phyloP scores from a whole-genome alignment of 495 filamentous ascomycete genomes.

The Xylaria telfairii region DNA sequence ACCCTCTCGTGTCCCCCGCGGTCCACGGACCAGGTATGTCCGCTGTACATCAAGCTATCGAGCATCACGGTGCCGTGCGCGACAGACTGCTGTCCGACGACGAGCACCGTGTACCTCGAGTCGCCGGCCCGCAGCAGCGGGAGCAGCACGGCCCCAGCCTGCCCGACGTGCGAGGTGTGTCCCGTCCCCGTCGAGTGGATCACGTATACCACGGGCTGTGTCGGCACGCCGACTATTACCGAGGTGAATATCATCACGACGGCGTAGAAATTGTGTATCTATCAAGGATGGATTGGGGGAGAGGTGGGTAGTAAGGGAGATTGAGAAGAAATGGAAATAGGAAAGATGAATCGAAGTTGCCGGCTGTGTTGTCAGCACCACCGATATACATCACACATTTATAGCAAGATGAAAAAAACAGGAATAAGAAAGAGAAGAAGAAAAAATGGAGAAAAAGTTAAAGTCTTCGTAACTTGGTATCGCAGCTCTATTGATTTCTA shows the following conservation, averaged over 20 bases:
- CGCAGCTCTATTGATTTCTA: conserved; percentile 23
- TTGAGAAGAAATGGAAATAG: too few relatives aligned
- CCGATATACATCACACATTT: not conserved
- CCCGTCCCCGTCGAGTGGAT: conserved; percentile 43
- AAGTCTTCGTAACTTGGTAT: not conserved
- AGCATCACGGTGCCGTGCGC: conserved; percentile 44
- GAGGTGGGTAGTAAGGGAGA: not conserved
- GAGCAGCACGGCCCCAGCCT: conserved; percentile 16
- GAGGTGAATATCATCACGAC: conserved; percentile 28
- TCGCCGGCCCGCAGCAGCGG: not conserved
- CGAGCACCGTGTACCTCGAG: conserved; percentile 36
- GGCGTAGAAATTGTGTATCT: not conserved
- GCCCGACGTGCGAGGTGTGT: conserved; percentile 43
- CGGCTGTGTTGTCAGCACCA: too few relatives aligned
- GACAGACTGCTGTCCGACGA: conserved; percentile 49
- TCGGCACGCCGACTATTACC: conserved; percentile 35
- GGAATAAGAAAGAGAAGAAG: not conserved
- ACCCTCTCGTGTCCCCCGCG: conserved; percentile 29
- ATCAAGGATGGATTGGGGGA: not conserved
- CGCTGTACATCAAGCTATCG: conserved; percentile 36
- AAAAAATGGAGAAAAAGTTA: too few relatives aligned
- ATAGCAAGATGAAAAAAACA: not conserved
- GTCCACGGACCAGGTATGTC: conserved; percentile 34
- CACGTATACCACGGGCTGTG: conserved; percentile 48
- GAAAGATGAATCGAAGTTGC: too few relatives aligned